These are phyloP conservation scores for Hsuehochloa calcarea DNA, from an alignment of 176 grass and related monocot species.

Conservation along the genomic window DNA sequence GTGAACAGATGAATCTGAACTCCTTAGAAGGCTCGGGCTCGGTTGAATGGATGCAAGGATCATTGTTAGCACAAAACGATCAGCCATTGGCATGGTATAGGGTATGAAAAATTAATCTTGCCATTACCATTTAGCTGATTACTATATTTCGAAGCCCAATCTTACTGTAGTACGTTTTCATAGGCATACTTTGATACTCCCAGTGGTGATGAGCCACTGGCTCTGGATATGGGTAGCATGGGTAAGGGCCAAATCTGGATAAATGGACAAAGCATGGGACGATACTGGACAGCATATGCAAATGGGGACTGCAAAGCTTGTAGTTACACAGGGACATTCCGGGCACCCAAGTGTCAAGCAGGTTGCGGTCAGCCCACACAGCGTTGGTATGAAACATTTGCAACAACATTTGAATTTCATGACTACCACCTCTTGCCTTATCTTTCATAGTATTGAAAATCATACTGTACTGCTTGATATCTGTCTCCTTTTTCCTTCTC, in stretches of 20 bases:
- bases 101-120: constrained; percentile 46
- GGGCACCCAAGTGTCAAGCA: constrained; percentile 73
- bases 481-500: not conserved
- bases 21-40: constrained; percentile 79
- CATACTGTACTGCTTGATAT: not conserved
- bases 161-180: constrained; percentile 13
- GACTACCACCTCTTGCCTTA: not conserved
- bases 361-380: constrained; percentile 85
- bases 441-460: constrained; percentile 9
- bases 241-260: constrained; percentile 98
- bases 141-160: not conserved
- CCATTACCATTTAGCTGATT: not conserved
- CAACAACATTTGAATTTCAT: not conserved
- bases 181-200: constrained; percentile 92
- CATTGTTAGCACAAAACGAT: constrained; percentile 66
- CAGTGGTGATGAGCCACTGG: constrained; percentile 81
- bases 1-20: constrained; percentile 97
- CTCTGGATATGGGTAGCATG: constrained; percentile 98
- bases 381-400: constrained; percentile 69
- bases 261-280: constrained; percentile 94
- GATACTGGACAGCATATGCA: constrained; percentile 77
- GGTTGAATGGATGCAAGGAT: constrained; percentile 97
- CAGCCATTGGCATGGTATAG: constrained; percentile 88
- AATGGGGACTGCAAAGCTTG: constrained; percentile 69
- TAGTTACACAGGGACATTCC: constrained; percentile 71